phyloP scores from a whole-genome alignment of 192 early-diverging fungal species.

The Gaertneriomyces semiglobifer region DNA sequence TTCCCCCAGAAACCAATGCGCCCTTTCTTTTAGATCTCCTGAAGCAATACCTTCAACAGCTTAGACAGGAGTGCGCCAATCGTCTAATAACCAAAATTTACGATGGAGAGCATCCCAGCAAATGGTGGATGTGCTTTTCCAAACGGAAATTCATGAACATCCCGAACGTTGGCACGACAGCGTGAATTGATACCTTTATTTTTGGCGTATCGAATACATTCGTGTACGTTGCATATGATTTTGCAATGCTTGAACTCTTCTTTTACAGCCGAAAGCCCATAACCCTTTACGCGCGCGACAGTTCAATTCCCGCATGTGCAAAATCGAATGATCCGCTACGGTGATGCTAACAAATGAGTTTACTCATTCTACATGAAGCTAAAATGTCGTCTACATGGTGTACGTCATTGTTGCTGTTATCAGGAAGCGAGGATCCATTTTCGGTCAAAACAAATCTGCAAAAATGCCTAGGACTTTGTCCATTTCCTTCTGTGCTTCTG shows the following conservation, averaged over 20 bases:
- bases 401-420: no score
- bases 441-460: not conserved
- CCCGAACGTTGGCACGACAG: conserved; percentile 45
- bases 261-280: no score
- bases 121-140: conserved; percentile 99
- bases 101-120: conserved; percentile 77
- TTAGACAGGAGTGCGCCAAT: conserved; percentile 81
- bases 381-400: no score
- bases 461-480: not conserved
- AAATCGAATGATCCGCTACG: no score
- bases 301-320: no score
- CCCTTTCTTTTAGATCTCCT: conserved; percentile 57
- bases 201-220: no score
- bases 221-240: no score
- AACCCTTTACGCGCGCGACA: no score
- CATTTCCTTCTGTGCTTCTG: not conserved
- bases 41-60: conserved; percentile 82
- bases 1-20: not conserved
- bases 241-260: no score
- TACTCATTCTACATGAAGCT: no score
- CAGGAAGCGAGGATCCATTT: not conserved
- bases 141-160: conserved; percentile 99
- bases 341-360: no score
- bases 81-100: conserved; percentile 77
- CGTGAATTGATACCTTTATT: not conserved